Base-by-base conservation (phyloP, 192 early-diverging fungal species). In the Phlyctochytrium arcticum region DNA sequence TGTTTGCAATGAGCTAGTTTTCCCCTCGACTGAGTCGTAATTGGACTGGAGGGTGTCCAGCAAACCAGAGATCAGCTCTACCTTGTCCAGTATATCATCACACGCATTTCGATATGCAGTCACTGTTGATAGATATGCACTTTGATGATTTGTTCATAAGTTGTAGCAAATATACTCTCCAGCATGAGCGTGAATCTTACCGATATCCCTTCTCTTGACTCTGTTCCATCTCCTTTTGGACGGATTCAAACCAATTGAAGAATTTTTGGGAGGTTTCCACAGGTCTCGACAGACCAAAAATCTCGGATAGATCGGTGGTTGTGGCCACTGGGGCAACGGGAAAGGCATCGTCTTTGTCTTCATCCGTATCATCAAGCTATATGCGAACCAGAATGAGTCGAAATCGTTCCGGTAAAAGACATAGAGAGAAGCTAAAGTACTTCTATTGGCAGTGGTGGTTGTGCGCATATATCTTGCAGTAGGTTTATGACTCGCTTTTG, bases 221-320 rank as follows among this genome's bases (percentile, higher is more conserved):
- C 55, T 88, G 78, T 53, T 93, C 91, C 86, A 95, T 89, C 39
- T 89, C 84, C 32, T 75, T 65, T 68, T 97, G 92, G 5, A 90
- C 83, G 9, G 55, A 63, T 17, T 89, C 79, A 75, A 94, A 95
- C 96, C 96, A 99, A 61, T 92, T 88, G 56, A 97, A 84, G 59
- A 99, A 99, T 77, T 98, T 88, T 29, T 93, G 90, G 0, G 89
- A 87, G 2, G 87, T 96, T 48, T 94, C 88, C 36, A 98, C 89
- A 2, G 72, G 65, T 29, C 62, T 36, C 15, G 26, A 12, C 1
- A 67, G 36, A 3, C 44, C 49, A 24, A 72, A 37, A 5, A 44
- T 24, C 15, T 39, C 17, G 62, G n/a, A 9, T 27, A 35, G 30
- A 33, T 19, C 23, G 44, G 8, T 35, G 3, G 7, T 33, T n/a